phyloP scores from a whole-genome alignment of 2,329 filamentous ascomycete genomes.

The Alternaria sp. region DNA sequence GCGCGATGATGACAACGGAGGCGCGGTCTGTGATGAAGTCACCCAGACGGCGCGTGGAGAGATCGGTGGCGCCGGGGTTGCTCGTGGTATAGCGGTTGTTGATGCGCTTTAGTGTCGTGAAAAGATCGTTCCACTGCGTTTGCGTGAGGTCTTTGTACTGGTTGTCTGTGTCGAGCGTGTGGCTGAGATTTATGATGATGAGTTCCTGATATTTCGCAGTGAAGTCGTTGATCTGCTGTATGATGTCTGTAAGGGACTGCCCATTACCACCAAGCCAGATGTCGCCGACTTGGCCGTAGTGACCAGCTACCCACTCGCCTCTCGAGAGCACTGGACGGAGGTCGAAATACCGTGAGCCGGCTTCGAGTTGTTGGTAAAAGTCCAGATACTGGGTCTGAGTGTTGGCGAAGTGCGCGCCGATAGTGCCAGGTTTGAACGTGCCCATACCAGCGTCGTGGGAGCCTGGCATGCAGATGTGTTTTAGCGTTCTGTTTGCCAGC shows the following conservation, averaged over 20 bases:
- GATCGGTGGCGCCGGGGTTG: conserved; percentile 33
- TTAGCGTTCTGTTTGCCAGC: conserved; percentile 50
- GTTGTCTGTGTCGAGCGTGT: conserved; percentile 52
- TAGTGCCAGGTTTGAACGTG: conserved; percentile 48
- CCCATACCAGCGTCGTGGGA: conserved; percentile 60
- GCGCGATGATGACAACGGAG: conserved; percentile 45
- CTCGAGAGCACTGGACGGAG: conserved; percentile 52
- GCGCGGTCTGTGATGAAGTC: conserved; percentile 48
- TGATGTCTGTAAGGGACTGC: conserved; percentile 52
- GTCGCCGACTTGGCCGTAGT: conserved; percentile 48
- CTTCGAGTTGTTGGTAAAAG: conserved; percentile 55
- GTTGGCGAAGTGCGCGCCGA: conserved; percentile 50
- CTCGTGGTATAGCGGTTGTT: conserved; percentile 48
- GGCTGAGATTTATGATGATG: conserved; percentile 56
- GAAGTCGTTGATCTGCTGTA: conserved; percentile 56
- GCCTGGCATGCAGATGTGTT: conserved; percentile 57
- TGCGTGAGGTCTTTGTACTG: conserved; percentile 48
- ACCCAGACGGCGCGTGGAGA: conserved; percentile 41
- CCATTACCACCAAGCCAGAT: conserved; percentile 56
- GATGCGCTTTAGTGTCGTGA: conserved; percentile 50
- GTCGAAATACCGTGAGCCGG: conserved; percentile 58
- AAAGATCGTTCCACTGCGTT: conserved; percentile 52
- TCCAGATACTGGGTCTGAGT: conserved; percentile 56
- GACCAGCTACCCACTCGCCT: conserved; percentile 52
- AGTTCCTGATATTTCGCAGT: conserved; percentile 54